These are phyloP conservation scores for Lycium ferocissimum DNA, from an alignment of 257 asterid species.

Conservation along the genomic window DNA sequence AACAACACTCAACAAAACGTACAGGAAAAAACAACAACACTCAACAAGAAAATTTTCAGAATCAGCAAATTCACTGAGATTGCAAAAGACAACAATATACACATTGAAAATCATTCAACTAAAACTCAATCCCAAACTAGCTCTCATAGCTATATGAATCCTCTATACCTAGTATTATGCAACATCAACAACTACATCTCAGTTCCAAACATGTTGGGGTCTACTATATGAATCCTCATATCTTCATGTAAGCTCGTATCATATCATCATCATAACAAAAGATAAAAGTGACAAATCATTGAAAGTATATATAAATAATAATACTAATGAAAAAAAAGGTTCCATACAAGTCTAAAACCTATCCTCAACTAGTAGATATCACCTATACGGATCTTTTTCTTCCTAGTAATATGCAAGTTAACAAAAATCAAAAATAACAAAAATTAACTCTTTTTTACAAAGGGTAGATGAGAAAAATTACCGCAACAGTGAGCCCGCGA, in stretches of 20 bases:
- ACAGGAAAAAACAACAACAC: no score
- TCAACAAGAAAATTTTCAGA: no score
- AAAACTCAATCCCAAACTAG: not conserved
- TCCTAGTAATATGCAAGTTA: not conserved
- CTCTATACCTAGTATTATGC: not conserved
- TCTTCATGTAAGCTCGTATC: no score
- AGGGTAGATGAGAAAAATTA: slow-evolving; percentile 22
- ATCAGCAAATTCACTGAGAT: no score
- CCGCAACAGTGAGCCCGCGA: slow-evolving; percentile 66
- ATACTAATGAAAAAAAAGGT: no score
- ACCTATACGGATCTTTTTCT: no score
- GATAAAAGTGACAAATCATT: no score
- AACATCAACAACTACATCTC: not conserved
- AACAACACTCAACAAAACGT: not conserved
- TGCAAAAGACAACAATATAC: not conserved
- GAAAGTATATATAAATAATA: no score
- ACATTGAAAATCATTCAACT: not conserved
- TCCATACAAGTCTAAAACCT: no score
- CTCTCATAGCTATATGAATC: not conserved
- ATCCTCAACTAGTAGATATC: no score
- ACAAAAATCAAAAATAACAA: not conserved
- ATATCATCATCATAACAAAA: no score
- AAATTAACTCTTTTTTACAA: not conserved
- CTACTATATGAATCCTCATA: no score
- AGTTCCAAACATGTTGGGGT: not conserved